Evolutionary conservation across 176 grass and related monocot species (phyloP), one percentile per base, ranked within the genome.

Genomic region (Oryza punctata): DNA sequence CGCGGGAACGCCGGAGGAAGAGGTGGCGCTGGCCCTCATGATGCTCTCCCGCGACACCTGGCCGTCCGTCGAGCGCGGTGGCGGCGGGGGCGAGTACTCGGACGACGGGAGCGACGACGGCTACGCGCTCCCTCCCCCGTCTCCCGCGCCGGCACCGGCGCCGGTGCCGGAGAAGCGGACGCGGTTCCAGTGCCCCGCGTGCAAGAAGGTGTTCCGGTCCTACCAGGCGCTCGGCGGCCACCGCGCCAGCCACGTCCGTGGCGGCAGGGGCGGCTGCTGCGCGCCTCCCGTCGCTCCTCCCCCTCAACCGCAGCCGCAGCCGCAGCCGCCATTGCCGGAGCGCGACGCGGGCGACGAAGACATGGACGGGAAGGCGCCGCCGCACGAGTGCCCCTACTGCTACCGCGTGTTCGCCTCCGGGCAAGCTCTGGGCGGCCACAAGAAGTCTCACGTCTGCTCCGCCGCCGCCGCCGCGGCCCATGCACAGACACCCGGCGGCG

Each of bases 401-500:
- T 79, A 41, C 72, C 89, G 89, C 80, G 76, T 82, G 46, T 93
- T 98, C 87, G 1, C 79, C 27, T 93, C 96, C 52, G 92, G 89
- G 7, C 96, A 98, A 61, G 96, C 91, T 11, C 92, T 98, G 0
- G 93, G 87, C 27, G 93, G 87, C 9, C 96, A 95, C 85, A 98
- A 85, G 91, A 61, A 91, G 76, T 82, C 91, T 37, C 89, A 95
- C 32, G 78, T 86, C 26, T 67, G 83, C 35, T 63, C 87, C 60
- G 59, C 78, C 35, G 75, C 82, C 35, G 75, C 82, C 18, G 43
- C 85, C 10, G 60, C 88, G 2, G 69, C 69, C 50, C 50, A 57
- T 10, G 83, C 74, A 30, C 68, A 82, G 47, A 60, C 47, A 1
- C 12, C 44, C 27, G 63, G 84, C 69, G 63, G 84, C 69, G 12